Evolutionary conservation across 768 basidiomycete species (phyloP).

Genomic region (Hericium coralloides): DNA sequence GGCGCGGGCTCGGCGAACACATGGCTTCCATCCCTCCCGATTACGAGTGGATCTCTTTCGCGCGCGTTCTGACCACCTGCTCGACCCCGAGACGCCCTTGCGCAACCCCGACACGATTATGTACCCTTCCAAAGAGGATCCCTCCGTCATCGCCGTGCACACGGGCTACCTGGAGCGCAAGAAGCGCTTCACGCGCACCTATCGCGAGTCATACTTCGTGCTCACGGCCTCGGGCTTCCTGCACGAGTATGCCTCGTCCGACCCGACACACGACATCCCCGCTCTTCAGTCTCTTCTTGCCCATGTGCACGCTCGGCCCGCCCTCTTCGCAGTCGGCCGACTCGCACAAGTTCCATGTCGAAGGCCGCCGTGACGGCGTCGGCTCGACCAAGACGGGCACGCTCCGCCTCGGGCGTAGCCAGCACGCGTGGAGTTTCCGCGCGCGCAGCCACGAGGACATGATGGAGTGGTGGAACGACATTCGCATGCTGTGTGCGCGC

Average conservation of each 20-base stretch:
- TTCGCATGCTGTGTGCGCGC: constrained; percentile 85
- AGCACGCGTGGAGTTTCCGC: constrained; percentile 84
- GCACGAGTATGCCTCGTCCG: constrained; percentile 80
- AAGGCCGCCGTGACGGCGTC: constrained; percentile 76
- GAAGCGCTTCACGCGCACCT: constrained; percentile 86
- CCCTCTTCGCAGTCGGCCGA: constrained; percentile 59
- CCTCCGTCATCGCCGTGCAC: constrained; percentile 78
- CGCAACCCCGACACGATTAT: constrained; percentile 66
- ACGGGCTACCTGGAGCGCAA: constrained; percentile 89
- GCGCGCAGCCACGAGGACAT: constrained; percentile 88
- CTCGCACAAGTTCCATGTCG: constrained; percentile 96
- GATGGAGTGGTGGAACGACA: constrained; percentile 99
- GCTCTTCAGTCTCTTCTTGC: constrained; percentile 82
- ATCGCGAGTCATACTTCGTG: constrained; percentile 82
- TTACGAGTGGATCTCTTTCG: constrained; percentile 93
- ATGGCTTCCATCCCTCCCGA: constrained; percentile 81
- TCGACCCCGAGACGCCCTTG: constrained; percentile 94
- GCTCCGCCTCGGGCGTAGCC: constrained; percentile 29
- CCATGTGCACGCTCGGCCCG: constrained; percentile 92
- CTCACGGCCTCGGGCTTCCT: constrained; percentile 95
- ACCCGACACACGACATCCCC: constrained; percentile 57
- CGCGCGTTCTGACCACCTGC: constrained; percentile 85
- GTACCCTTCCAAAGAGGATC: constrained; percentile 90
- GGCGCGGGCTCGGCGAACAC: constrained; percentile 56
- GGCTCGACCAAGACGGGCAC: constrained; percentile 57